Conservation (phyloP, 805 yeast species). For the Naumovozyma dairenensis region DNA sequence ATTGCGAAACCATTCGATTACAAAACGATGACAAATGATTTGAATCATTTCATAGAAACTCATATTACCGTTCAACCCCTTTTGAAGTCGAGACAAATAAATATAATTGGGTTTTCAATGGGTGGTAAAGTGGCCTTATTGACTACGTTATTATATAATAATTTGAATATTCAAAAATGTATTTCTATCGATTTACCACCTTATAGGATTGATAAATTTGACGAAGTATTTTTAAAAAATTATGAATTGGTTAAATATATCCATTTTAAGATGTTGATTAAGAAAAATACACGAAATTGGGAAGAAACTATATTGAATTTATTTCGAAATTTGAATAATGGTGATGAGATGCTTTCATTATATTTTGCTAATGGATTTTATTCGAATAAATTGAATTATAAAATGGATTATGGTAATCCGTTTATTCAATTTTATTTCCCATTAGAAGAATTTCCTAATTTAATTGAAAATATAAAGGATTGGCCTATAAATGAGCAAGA, state of each 20-base stretch:
- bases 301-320: slow-evolving; percentile 10
- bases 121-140: slow-evolving; percentile 51
- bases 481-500: slow-evolving; percentile 16
- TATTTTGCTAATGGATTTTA: slow-evolving; percentile 26
- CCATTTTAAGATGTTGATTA: slow-evolving; percentile 11
- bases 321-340: slow-evolving; percentile 13
- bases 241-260: slow-evolving; percentile 17
- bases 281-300: slow-evolving; percentile 19
- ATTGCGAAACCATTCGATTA: slow-evolving; percentile 38
- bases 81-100: slow-evolving; percentile 22
- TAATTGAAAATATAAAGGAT: slow-evolving; percentile 14
- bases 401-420: slow-evolving; percentile 6
- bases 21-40: slow-evolving; percentile 35
- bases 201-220: slow-evolving; percentile 16
- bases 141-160: slow-evolving; percentile 26
- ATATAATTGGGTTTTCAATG: slow-evolving; percentile 46
- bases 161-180: slow-evolving; percentile 29
- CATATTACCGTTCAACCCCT: slow-evolving; percentile 9
- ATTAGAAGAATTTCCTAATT: slow-evolving; percentile 18
- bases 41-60: slow-evolving; percentile 29
- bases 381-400: slow-evolving; percentile 13
- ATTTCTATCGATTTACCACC: slow-evolving; percentile 35
- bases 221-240: slow-evolving; percentile 14
- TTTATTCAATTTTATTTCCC: slow-evolving; percentile 17
- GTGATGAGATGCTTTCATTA: slow-evolving; percentile 9